phyloP scores from a whole-genome alignment of 345 rosid species.

The Trapa incisa region DNA sequence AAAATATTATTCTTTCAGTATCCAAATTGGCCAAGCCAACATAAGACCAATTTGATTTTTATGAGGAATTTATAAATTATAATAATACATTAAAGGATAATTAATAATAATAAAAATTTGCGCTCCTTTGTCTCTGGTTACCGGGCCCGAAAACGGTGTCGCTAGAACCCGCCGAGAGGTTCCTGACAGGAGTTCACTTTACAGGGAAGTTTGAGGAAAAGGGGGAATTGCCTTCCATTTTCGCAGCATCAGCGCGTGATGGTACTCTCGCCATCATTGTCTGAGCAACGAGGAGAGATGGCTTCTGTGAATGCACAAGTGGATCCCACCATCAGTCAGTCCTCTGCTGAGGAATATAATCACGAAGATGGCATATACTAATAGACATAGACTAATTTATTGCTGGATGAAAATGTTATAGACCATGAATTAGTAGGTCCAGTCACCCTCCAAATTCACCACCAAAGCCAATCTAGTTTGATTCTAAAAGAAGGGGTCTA shows the following conservation, averaged over 20 bases:
- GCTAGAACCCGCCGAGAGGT: background rate
- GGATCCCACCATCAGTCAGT: too few species aligned
- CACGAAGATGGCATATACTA: too few species aligned
- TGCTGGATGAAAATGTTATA: too few species aligned
- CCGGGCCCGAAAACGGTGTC: slow-evolving; percentile 6
- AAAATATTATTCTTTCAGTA: too few species aligned
- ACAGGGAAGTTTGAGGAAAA: slow-evolving; percentile 15
- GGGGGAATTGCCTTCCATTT: background rate
- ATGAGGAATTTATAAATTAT: too few species aligned
- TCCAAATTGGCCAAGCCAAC: too few species aligned
- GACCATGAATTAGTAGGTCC: background rate
- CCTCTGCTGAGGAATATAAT: too few species aligned
- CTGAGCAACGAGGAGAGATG: background rate
- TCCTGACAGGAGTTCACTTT: slow-evolving; percentile 27
- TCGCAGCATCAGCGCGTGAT: slow-evolving; percentile 9
- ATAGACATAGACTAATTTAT: too few species aligned
- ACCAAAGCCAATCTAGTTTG: background rate
- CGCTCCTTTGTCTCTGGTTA: background rate
- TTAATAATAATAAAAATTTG: too few species aligned
- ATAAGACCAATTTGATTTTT: too few species aligned
- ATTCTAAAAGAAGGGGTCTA: background rate
- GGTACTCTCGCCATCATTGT: background rate
- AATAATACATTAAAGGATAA: too few species aligned
- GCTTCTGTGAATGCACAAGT: too few species aligned
- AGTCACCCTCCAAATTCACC: background rate